Base-by-base conservation (phyloP, 2,329 filamentous ascomycete genomes). In the Phialocephala sp. region DNA sequence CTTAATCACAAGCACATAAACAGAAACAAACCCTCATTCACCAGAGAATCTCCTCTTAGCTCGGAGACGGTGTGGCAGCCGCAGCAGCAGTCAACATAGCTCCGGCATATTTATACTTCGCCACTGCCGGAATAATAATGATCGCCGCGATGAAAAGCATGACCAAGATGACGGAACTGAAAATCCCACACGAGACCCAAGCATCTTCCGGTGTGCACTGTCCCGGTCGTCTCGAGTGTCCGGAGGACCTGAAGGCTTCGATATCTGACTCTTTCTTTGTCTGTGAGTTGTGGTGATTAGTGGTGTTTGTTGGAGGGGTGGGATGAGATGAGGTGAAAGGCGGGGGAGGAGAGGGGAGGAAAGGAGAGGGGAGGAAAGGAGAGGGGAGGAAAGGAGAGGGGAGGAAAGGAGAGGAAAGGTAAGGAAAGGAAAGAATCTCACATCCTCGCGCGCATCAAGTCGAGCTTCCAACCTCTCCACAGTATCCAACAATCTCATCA, bases 101-200 rank as follows among this genome's bases (percentile, higher is more conserved):
- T 12, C 50, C 50, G 5, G 50, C 50, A 54, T 54, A 54, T n/a
- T 35, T 54, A 27, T 27, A 27, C 50, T 54, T 54, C 50, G 50
- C 50, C 22, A 54, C 50, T 3, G 50, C 50, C 1, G 50, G 50
- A 32, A 54, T 32, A 27, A 54, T 54, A 18, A 54, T 54, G 14
- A 54, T 35, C 2, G 24, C 27, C 2, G 11, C 50, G 1, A 62
- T 45, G 2, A 18, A 62, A 4, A 45, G 18, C 36, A 62, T n/a
- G 8, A 56, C 37, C 22, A 62, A 18, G 15, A 62, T 12, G 6
- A 32, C 11, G 37, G 18, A 4, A 52, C 27, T 4, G 27, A 24
- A n/a, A 11, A 45, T 6, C 14, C 47, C 37, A 35, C 24, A 8
- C 43, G n/a, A 22, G 11, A 15, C 36, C 22, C 50, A n/a, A 12